Conservation (phyloP, 176 grass and related monocot species). For the Cymbopogon citratus region DNA sequence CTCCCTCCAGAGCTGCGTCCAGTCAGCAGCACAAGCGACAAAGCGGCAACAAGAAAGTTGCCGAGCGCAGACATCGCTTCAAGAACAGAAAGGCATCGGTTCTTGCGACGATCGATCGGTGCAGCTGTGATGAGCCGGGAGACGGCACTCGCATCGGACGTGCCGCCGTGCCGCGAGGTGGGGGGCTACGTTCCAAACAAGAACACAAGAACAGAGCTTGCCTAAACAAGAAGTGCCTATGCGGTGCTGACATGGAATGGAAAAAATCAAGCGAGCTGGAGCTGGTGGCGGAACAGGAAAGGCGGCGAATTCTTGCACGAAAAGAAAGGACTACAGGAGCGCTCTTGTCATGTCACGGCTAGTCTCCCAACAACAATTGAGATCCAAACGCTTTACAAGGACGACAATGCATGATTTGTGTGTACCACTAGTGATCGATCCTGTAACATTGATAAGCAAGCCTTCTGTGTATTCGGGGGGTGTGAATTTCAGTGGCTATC, state of each 20-base stretch:
- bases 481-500: not conserved
- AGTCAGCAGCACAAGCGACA: constrained; percentile 17
- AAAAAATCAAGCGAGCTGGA: not conserved
- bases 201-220: not conserved
- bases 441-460: not conserved
- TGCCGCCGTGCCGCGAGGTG: not conserved
- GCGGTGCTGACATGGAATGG: not conserved
- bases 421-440: not conserved
- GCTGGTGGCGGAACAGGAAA: too few relatives aligned
- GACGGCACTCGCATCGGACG: not conserved
- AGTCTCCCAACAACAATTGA: not conserved
- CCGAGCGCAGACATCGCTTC: not conserved
- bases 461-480: too few relatives aligned
- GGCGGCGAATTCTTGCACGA: too few relatives aligned
- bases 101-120: not conserved
- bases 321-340: not conserved
- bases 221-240: not conserved
- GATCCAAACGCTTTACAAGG: not conserved
- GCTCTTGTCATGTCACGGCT: not conserved
- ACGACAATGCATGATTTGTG: not conserved
- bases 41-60: constrained; percentile 20
- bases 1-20: not conserved
- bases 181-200: constrained; percentile 13
- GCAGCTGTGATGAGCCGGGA: not conserved
- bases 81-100: not conserved